These are phyloP conservation scores for Lachnellula subtilissima DNA, from an alignment of 2,329 filamentous ascomycete genomes.

Conservation along the genomic window DNA sequence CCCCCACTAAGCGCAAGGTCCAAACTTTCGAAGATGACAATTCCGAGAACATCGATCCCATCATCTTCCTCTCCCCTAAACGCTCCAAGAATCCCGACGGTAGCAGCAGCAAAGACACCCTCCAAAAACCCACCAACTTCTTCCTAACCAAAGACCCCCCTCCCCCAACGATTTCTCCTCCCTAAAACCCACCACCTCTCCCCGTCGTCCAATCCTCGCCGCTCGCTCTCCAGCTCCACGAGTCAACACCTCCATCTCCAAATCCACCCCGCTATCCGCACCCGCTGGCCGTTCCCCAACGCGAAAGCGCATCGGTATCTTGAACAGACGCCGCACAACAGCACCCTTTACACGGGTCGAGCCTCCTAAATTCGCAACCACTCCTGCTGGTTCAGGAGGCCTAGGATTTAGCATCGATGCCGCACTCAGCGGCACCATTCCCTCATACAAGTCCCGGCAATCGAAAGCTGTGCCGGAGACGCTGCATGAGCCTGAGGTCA, in stretches of 20 bases:
- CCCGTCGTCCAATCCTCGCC: constrained; percentile 40
- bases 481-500: constrained; percentile 44
- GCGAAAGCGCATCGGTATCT: constrained; percentile 65
- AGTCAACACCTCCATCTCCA: constrained; percentile 39
- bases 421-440: constrained; percentile 71
- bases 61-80: constrained; percentile 47
- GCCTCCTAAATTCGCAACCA: constrained; percentile 56
- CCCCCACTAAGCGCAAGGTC: constrained; percentile 53
- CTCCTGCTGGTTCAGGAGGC: constrained; percentile 39
- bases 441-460: constrained; percentile 49
- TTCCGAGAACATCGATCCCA: constrained; percentile 58
- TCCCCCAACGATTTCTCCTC: constrained; percentile 27
- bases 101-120: constrained; percentile 26
- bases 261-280: constrained; percentile 55
- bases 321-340: constrained; percentile 64
- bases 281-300: constrained; percentile 77
- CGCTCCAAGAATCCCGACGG: constrained; percentile 49
- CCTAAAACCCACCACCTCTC: constrained; percentile 16
- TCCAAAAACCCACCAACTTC: constrained; percentile 28
- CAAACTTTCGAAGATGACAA: constrained; percentile 46
- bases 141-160: constrained; percentile 30
- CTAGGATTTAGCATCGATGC: constrained; percentile 77
- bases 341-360: constrained; percentile 65
- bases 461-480: constrained; percentile 20
- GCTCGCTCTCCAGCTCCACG: constrained; percentile 49